Conservation (phyloP, 495 filamentous ascomycete genomes). For the Xylona heveae region DNA sequence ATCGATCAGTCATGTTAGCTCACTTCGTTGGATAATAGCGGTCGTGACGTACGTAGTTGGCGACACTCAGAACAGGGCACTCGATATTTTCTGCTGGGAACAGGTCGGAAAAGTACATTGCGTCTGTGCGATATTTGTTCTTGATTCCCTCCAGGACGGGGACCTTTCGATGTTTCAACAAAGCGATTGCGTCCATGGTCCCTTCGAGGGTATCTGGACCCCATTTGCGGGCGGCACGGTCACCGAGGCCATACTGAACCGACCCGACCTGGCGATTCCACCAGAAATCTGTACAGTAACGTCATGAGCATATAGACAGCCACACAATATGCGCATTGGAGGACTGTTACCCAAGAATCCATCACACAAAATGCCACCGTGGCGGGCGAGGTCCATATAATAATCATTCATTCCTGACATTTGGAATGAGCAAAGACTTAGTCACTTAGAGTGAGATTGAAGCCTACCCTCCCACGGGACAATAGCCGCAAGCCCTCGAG, state of each 20-base stretch:
- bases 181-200: slow-evolving; percentile 28
- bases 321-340: too few species aligned
- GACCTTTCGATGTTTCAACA: slow-evolving; percentile 28
- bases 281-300: too few species aligned
- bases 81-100: slow-evolving; percentile 39
- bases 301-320: too few species aligned
- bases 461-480: slow-evolving; percentile 50
- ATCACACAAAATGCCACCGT: slow-evolving; percentile 44
- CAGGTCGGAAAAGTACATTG: slow-evolving; percentile 38
- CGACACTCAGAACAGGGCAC: slow-evolving; percentile 37
- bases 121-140: slow-evolving; percentile 32
- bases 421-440: too few species aligned
- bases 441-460: too few species aligned
- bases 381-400: slow-evolving; percentile 38
- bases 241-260: slow-evolving; percentile 39
- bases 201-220: slow-evolving; percentile 36
- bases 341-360: too few species aligned
- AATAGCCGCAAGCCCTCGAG: slow-evolving; percentile 34
- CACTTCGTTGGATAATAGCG: too few species aligned
- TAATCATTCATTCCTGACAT: slow-evolving; percentile 52
- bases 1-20: too few species aligned
- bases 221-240: slow-evolving; percentile 18
- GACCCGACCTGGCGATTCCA: slow-evolving; percentile 39
- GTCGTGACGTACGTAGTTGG: too few species aligned
- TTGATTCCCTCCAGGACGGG: slow-evolving; percentile 34